These are phyloP conservation scores for Ophidiomyces ophidiicola DNA, from an alignment of 2,329 filamentous ascomycete genomes.

Conservation along the genomic window DNA sequence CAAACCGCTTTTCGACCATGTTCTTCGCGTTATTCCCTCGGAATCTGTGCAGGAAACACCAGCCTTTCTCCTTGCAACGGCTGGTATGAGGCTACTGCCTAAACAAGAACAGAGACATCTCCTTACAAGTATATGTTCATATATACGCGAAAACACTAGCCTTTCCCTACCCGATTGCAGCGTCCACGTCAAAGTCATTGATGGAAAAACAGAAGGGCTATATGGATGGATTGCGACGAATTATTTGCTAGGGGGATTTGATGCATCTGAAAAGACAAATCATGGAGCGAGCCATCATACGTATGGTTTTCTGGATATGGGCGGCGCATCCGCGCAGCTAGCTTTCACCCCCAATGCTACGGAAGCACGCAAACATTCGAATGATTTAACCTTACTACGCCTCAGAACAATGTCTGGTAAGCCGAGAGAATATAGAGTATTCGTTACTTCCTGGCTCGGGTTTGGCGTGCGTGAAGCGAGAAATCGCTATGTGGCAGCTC, in stretches of 20 bases:
- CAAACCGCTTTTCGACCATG: constrained; percentile 66
- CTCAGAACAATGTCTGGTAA: constrained; percentile 72
- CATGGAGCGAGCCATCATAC: constrained; percentile 86
- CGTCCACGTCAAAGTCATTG: constrained; percentile 83
- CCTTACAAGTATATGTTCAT: constrained; percentile 67
- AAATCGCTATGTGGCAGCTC: constrained; percentile 63
- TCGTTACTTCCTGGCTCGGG: constrained; percentile 91
- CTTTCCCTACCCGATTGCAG: constrained; percentile 86
- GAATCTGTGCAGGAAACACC: constrained; percentile 73
- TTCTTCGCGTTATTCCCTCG: constrained; percentile 61
- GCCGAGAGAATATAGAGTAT: constrained; percentile 70
- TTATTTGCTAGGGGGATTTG: constrained; percentile 84
- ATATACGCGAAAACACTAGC: constrained; percentile 60
- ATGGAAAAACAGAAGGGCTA: constrained; percentile 86
- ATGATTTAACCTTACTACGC: constrained; percentile 77
- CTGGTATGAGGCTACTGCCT: constrained; percentile 80
- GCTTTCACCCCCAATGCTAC: constrained; percentile 92
- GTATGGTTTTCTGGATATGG: constrained; percentile 97
- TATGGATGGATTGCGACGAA: constrained; percentile 98
- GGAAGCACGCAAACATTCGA: constrained; percentile 75
- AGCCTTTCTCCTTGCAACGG: constrained; percentile 88
- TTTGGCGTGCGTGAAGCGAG: constrained; percentile 95
- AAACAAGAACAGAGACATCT: constrained; percentile 59
- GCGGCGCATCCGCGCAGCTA: constrained; percentile 92
- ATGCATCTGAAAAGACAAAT: constrained; percentile 58